phyloP scores from a whole-genome alignment of 148 eudicot genomes.

The Rhododendron griersonianum region DNA sequence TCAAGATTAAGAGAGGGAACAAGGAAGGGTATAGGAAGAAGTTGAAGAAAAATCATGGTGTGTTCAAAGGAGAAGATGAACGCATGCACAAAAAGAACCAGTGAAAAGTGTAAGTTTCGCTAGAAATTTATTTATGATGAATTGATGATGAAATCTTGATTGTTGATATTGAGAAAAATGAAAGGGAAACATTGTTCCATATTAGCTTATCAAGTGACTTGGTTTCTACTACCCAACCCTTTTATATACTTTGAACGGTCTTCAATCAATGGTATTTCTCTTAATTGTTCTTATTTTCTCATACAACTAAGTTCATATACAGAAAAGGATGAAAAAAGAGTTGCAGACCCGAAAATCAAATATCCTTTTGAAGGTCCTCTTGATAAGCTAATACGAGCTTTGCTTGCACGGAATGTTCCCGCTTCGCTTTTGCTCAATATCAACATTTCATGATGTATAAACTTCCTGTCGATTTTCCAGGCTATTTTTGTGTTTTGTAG shows the following conservation, averaged over 20 bases:
- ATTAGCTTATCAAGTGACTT: background rate
- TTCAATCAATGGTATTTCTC: background rate
- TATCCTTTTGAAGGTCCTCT: background rate
- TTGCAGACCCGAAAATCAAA: background rate
- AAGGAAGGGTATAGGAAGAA: background rate
- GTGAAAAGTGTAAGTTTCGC: background rate
- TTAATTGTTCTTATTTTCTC: background rate
- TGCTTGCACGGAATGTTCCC: background rate
- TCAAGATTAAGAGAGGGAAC: background rate
- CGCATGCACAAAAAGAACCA: background rate
- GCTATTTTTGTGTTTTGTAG: background rate
- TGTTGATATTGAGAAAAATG: background rate
- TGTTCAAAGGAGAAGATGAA: background rate
- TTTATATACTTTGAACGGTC: background rate
- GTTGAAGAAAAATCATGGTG: background rate
- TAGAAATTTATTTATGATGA: background rate
- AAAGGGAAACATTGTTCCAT: background rate
- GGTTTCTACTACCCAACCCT: background rate
- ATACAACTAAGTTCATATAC: background rate
- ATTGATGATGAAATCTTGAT: background rate
- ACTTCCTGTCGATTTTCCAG: background rate
- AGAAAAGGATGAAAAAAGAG: background rate
- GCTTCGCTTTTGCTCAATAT: background rate
- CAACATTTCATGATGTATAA: background rate
- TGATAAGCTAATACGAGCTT: background rate